phyloP scores from a whole-genome alignment of 495 filamentous ascomycete genomes.

The Cercophora scortea region DNA sequence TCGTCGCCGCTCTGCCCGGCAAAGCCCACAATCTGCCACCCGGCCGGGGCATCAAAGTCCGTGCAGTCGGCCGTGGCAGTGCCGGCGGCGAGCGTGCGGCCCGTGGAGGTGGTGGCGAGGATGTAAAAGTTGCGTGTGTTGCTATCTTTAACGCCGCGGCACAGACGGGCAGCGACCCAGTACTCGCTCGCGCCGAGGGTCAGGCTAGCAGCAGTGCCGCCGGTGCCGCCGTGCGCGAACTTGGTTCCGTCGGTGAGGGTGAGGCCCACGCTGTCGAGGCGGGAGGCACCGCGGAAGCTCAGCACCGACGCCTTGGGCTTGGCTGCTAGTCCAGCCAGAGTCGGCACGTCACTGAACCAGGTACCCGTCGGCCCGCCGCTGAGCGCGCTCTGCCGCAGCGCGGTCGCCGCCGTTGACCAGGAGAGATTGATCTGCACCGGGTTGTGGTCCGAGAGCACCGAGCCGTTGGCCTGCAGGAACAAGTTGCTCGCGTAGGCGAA shows the following conservation, averaged over 20 bases:
- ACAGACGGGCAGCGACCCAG: slow-evolving; percentile 44
- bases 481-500: slow-evolving; percentile 41
- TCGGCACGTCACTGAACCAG: slow-evolving; percentile 49
- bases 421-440: slow-evolving; percentile 47
- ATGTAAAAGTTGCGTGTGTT: slow-evolving; percentile 52
- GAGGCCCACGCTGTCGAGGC: slow-evolving; percentile 45
- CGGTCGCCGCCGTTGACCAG: slow-evolving; percentile 31
- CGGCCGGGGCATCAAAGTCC: slow-evolving; percentile 40
- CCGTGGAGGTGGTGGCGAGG: slow-evolving; percentile 43
- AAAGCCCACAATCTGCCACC: slow-evolving; percentile 51
- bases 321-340: slow-evolving; percentile 10
- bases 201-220: slow-evolving; percentile 37
- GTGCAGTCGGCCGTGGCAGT: slow-evolving; percentile 42
- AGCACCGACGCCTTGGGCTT: slow-evolving; percentile 30
- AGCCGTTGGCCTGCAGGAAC: slow-evolving; percentile 46
- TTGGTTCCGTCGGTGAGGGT: slow-evolving; percentile 37
- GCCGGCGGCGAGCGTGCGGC: slow-evolving; percentile 40
- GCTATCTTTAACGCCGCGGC: slow-evolving; percentile 40
- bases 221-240: slow-evolving; percentile 48
- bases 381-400: slow-evolving; percentile 38
- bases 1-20: slow-evolving; percentile 50
- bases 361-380: slow-evolving; percentile 45
- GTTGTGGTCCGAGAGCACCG: slow-evolving; percentile 54
- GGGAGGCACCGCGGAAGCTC: slow-evolving; percentile 38
- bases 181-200: slow-evolving; percentile 38